These are phyloP conservation scores for Fusarium nisikadoi DNA, from an alignment of 2,329 filamentous ascomycete species.

Conservation along the genomic window DNA sequence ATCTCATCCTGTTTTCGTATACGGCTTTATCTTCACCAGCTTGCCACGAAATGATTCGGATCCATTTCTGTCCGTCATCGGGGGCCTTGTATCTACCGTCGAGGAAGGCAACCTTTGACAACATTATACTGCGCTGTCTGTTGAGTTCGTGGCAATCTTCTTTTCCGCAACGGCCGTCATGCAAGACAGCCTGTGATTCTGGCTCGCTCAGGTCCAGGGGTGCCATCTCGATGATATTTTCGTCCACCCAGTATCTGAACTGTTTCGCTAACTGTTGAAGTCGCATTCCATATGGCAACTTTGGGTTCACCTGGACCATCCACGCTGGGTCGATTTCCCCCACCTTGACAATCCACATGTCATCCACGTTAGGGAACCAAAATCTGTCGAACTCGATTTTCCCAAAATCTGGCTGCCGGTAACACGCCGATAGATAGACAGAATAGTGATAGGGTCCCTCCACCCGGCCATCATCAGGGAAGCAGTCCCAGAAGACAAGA, in stretches of 20 bases:
- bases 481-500: conserved; percentile 54
- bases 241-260: conserved; percentile 53
- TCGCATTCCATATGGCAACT: conserved; percentile 45
- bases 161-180: conserved; percentile 50
- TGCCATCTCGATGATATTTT: conserved; percentile 52
- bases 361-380: conserved; percentile 53
- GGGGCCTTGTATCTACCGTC: conserved; percentile 48
- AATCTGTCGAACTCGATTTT: conserved; percentile 52
- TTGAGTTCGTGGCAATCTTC: conserved; percentile 51
- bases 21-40: conserved; percentile 42
- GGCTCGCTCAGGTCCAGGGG: conserved; percentile 49
- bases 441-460: conserved; percentile 50
- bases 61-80: conserved; percentile 44
- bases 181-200: conserved; percentile 48
- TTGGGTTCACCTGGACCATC: conserved; percentile 49
- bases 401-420: conserved; percentile 46
- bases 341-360: conserved; percentile 54
- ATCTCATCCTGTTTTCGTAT: conserved; percentile 50
- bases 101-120: conserved; percentile 53
- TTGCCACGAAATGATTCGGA: conserved; percentile 49
- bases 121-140: conserved; percentile 49
- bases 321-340: conserved; percentile 52
- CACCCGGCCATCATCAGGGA: conserved; percentile 52
- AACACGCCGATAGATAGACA: conserved; percentile 49
- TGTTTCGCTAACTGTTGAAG: conserved; percentile 50